Base-by-base conservation (phyloP, 2,329 filamentous ascomycete species). In the Rhinocladiella mackenziei region DNA sequence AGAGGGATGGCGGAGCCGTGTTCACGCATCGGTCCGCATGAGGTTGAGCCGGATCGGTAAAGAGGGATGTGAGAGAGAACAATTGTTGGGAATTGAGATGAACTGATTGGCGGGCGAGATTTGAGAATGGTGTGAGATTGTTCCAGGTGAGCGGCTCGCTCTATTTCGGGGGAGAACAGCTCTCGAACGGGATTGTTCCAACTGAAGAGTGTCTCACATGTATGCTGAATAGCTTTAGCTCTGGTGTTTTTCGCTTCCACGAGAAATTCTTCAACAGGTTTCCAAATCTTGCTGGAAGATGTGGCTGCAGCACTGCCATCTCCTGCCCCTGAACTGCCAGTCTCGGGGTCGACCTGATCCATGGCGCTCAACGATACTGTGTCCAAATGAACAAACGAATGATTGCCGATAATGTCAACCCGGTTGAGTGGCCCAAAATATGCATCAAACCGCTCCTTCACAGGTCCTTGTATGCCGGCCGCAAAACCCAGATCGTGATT, bases 401-500 rank as follows among this genome's bases (percentile, higher is more conserved):
- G 92, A 60, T 98, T 98, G 9, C 87, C 92, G 40, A 97, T 76
- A 4, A 97, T 76, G 62, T 97, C 89, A 14, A 98, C 81, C 6
- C 87, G 76, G 64, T 96, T 97, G n/a, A 83, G 79, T 43, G 92
- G 83, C 3, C 92, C 92, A 66, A 98, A 97, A 61, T 83, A 95
- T 3, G 83, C 80, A 58, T 84, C 79, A 63, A 97, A 98, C 11
- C 92, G 76, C 57, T 92, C 75, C 39, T 89, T 78, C 23, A 95
- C 87, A 0, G 84, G 74, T 6, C 83, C 62, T 61, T 95, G 87
- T 35, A 98, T 82, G 32, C 89, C 85, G 15, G 81, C 81, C 2
- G 87, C 91, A 60, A 97, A 95, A 0, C 92, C 92, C 29, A 97
- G 65, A 62, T 98, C 92, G 62, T 98, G 92, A 59, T 98, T 98